Conservation (phyloP, 176 grass and related monocot species). For the Aegilops umbellulata region DNA sequence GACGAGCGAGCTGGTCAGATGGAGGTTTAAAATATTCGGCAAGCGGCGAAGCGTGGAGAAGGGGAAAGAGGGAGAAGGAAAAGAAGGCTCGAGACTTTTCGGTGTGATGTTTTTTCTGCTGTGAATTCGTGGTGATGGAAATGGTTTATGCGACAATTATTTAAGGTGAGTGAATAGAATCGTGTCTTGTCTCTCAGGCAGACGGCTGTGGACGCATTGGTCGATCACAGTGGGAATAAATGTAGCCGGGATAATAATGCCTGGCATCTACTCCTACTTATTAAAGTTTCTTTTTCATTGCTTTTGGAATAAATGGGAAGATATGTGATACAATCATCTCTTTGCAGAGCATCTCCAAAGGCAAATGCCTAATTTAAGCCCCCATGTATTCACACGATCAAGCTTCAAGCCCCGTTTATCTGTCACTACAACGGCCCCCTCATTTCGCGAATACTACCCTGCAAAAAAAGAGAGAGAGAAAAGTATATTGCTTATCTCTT, state of each 20-base stretch:
- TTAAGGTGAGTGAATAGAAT: not conserved
- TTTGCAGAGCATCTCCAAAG: not conserved
- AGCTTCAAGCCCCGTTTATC: too few species aligned
- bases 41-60: constrained; percentile 38
- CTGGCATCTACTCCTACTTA: not conserved
- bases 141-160: not conserved
- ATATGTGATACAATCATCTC: not conserved
- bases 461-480: too few species aligned
- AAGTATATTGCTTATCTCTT: too few species aligned
- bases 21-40: constrained; percentile 35
- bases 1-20: not conserved
- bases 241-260: not conserved
- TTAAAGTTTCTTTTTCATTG: not conserved
- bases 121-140: not conserved
- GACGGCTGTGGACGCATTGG: not conserved
- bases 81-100: constrained; percentile 1
- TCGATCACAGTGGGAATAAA: not conserved
- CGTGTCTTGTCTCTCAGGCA: not conserved
- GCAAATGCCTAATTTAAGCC: too few species aligned
- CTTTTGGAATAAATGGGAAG: not conserved
- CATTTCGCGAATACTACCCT: too few species aligned
- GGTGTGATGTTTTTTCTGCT: constrained; percentile 30
- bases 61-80: constrained; percentile 17
- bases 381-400: too few species aligned
- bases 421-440: too few species aligned